A percentile compares a stretch with the other conserved stretches of the same genome.
These are phyloP conservation scores for Nicotiana benthamiana DNA, from an alignment of 257 asterid species.

Conservation along the genomic window DNA sequence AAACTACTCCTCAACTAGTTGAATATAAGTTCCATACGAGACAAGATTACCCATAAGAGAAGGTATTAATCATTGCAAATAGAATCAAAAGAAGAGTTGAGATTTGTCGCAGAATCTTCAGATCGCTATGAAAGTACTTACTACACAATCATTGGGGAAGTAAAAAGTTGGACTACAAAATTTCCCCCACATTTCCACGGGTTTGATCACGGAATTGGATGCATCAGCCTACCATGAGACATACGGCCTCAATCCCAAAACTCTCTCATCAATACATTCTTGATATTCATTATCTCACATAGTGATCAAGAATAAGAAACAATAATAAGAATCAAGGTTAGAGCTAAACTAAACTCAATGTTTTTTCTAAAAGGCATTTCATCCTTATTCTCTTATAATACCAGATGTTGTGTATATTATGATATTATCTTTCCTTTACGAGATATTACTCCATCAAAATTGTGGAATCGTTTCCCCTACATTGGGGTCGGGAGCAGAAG, in stretches of 20 bases:
- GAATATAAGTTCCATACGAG: too few species aligned
- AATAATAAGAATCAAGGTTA: background rate
- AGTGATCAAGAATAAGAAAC: background rate
- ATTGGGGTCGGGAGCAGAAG: background rate
- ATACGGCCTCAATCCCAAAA: background rate
- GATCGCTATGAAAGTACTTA: background rate
- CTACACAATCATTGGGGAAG: background rate
- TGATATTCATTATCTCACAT: background rate
- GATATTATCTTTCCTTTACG: background rate
- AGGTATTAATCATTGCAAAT: too few species aligned
- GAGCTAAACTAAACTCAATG: background rate
- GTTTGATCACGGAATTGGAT: background rate
- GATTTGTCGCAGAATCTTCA: too few species aligned
- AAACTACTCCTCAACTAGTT: too few species aligned
- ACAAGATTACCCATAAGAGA: too few species aligned
- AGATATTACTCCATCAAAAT: background rate
- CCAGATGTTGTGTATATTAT: background rate
- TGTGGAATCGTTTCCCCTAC: background rate
- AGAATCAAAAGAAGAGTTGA: too few species aligned
- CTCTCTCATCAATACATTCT: background rate
- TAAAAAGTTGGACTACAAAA: background rate
- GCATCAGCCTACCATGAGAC: background rate
- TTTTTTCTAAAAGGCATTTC: background rate
- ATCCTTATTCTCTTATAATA: background rate
- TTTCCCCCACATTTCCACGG: background rate